Conservation (phyloP, 768 basidiomycete genomes). For the Calocybe indica region DNA sequence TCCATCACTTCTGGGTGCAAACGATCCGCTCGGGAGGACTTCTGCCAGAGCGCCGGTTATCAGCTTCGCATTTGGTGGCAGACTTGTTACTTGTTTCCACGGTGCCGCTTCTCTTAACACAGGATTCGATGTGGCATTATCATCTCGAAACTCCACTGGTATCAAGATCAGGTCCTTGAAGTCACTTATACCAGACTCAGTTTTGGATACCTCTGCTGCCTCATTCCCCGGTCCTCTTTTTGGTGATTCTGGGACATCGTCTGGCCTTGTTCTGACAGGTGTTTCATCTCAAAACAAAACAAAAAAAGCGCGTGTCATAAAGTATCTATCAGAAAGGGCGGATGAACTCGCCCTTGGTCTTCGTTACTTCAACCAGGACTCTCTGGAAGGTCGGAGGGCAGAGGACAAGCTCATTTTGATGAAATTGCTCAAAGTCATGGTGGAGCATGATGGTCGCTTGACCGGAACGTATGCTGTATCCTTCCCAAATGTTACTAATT, state of each 20-base stretch:
- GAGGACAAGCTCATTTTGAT: slow-evolving; percentile 77
- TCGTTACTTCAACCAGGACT: slow-evolving; percentile 55
- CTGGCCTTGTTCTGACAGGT: slow-evolving; percentile 68
- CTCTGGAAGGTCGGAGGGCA: slow-evolving; percentile 46
- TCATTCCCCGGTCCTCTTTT: slow-evolving; percentile 87
- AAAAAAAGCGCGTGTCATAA: slow-evolving; percentile 74
- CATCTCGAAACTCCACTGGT: slow-evolving; percentile 62
- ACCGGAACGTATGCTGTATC: slow-evolving; percentile 67
- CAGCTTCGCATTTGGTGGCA: slow-evolving; percentile 93
- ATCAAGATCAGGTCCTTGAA: slow-evolving; percentile 64
- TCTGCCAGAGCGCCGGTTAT: slow-evolving; percentile 71
- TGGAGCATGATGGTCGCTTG: slow-evolving; percentile 85
- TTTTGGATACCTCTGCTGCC: slow-evolving; percentile 43
- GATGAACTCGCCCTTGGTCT: slow-evolving; percentile 76
- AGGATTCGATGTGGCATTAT: slow-evolving; percentile 73
- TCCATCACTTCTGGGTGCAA: slow-evolving; percentile 73
- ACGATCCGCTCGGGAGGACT: slow-evolving; percentile 76
- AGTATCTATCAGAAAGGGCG: slow-evolving; percentile 71
- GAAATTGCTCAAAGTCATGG: slow-evolving; percentile 69
- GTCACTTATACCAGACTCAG: slow-evolving; percentile 64
- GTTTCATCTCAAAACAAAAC: slow-evolving; percentile 63
- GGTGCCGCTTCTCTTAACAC: slow-evolving; percentile 57
- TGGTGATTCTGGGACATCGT: slow-evolving; percentile 62
- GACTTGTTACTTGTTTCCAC: slow-evolving; percentile 85
- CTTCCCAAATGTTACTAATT: background rate